These are phyloP conservation scores for Noccaea caerulescens DNA, from an alignment of 345 rosid genomes.

Conservation along the genomic window DNA sequence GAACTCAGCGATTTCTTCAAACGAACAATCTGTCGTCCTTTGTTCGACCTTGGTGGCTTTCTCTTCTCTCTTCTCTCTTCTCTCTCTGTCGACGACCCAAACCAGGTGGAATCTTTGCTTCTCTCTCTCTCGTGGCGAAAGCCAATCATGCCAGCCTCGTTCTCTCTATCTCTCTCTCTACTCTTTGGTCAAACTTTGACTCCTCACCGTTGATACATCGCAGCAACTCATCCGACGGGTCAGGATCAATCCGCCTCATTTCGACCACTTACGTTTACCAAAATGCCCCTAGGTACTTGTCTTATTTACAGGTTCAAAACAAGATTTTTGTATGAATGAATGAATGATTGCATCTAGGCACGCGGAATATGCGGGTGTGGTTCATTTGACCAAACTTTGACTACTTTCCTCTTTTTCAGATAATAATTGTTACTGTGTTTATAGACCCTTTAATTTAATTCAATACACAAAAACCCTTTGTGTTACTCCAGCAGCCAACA, in stretches of 20 bases:
- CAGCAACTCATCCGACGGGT: conserved; percentile 49
- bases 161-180: conserved; percentile 43
- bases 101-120: conserved; percentile 45
- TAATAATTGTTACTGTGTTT: background rate
- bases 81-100: conserved; percentile 40
- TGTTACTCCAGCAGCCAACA: too few species aligned
- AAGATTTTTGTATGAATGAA: background rate
- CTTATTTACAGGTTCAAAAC: conserved; percentile 29
- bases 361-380: conserved; percentile 53
- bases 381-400: conserved; percentile 48
- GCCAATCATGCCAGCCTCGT: conserved; percentile 60
- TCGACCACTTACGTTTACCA: background rate
- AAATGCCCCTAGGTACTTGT: conserved; percentile 14
- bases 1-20: conserved; percentile 19
- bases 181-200: conserved; percentile 51
- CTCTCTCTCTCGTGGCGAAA: conserved; percentile 53
- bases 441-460: background rate
- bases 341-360: conserved; percentile 47
- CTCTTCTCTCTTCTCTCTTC: background rate
- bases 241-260: conserved; percentile 7
- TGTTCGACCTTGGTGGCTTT: background rate
- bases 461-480: too few species aligned
- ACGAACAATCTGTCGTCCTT: conserved; percentile 15
- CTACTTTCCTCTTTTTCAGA: conserved; percentile 27
- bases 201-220: conserved; percentile 46